Conservation (phyloP, 2,329 filamentous ascomycete species). For the Pseudogymnoascus sp. region DNA sequence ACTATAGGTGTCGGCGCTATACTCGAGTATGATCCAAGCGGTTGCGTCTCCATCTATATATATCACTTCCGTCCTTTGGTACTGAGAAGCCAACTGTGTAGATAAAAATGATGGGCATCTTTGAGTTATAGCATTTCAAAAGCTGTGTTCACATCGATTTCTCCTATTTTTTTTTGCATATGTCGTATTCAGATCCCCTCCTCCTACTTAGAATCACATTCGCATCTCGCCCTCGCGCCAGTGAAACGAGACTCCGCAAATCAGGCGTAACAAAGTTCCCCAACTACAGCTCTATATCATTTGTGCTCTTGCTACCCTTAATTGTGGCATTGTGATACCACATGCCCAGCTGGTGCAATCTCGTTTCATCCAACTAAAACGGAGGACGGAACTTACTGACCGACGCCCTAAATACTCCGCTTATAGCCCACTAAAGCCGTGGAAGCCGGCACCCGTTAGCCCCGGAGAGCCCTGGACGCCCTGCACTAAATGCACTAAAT, state of each 20-base stretch:
- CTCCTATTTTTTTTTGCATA: not conserved
- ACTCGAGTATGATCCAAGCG: not conserved
- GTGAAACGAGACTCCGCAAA: not conserved
- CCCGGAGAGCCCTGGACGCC: not conserved
- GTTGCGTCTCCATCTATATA: not conserved
- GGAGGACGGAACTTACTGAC: too few species aligned
- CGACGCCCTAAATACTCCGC: too few species aligned
- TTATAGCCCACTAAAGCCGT: not conserved
- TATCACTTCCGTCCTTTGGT: not conserved
- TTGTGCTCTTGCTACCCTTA: not conserved
- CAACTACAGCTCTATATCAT: not conserved
- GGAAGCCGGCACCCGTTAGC: not conserved
- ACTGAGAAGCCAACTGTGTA: not conserved
- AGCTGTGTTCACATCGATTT: not conserved
- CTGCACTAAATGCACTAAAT: slow-evolving; percentile 5
- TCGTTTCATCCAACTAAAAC: not conserved
- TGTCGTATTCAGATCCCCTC: not conserved
- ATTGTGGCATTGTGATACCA: not conserved
- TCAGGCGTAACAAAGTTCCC: not conserved
- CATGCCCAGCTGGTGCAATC: not conserved
- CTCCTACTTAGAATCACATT: not conserved
- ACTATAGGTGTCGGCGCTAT: not conserved
- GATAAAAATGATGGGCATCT: not conserved
- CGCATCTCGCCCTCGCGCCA: not conserved
- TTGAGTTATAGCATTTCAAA: not conserved